Evolutionary conservation across 1,139 yeast species (phyloP).

Genomic region (Blastobotrys malaysiensis): DNA sequence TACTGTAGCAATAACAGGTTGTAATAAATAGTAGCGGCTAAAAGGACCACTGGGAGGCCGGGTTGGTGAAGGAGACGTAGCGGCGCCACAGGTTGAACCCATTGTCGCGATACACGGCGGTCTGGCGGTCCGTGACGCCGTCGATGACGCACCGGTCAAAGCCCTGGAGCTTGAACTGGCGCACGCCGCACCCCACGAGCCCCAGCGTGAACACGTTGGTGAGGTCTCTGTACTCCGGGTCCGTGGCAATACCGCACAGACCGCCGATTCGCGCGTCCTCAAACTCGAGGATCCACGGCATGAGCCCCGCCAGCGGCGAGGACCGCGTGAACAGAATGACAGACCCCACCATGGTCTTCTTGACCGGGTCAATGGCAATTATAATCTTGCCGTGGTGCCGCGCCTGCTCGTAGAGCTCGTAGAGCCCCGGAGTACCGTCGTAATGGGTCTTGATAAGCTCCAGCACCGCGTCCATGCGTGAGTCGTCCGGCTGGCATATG

Average conservation of each 20-base stretch:
- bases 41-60: background rate
- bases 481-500: slow-evolving; percentile 37
- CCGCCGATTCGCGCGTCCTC: slow-evolving; percentile 44
- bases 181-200: slow-evolving; percentile 54
- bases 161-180: slow-evolving; percentile 41
- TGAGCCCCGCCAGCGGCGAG: slow-evolving; percentile 44
- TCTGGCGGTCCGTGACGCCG: slow-evolving; percentile 30
- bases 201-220: slow-evolving; percentile 54
- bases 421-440: slow-evolving; percentile 24
- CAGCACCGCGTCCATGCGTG: slow-evolving; percentile 20
- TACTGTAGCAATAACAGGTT: too few species aligned
- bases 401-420: slow-evolving; percentile 29
- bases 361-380: slow-evolving; percentile 52
- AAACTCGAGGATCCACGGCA: slow-evolving; percentile 44
- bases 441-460: slow-evolving; percentile 29
- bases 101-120: slow-evolving; percentile 21
- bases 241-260: slow-evolving; percentile 53
- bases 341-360: slow-evolving; percentile 51
- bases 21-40: background rate
- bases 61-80: slow-evolving; percentile 15
- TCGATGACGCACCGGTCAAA: slow-evolving; percentile 32
- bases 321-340: slow-evolving; percentile 49
- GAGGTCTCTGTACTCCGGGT: slow-evolving; percentile 49
- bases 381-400: slow-evolving; percentile 39
- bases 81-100: slow-evolving; percentile 28